Percentiles rank a stretch among this genome's conserved stretches.
These are phyloP conservation scores for Aspergillus ustus DNA, from an alignment of 2,329 filamentous ascomycete species.

Conservation along the genomic window DNA sequence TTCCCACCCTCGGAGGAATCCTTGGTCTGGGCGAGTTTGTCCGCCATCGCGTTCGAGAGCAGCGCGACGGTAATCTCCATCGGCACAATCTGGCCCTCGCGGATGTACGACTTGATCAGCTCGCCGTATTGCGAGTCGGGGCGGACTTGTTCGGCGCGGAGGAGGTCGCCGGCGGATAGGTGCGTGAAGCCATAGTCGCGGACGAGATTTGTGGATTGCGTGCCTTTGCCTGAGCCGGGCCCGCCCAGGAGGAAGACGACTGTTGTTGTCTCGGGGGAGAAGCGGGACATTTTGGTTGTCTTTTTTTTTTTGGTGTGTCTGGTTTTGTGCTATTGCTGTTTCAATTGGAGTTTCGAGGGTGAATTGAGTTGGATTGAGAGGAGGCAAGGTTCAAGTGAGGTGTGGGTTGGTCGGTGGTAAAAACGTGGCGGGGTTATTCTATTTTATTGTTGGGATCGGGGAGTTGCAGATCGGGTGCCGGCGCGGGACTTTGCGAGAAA, in stretches of 20 bases:
- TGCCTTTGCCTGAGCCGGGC: conserved; percentile 94
- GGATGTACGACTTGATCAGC: conserved; percentile 91
- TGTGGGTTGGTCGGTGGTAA: not conserved
- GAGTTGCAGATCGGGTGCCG: conserved; percentile 45
- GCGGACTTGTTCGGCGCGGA: conserved; percentile 91
- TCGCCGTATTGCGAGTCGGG: conserved; percentile 86
- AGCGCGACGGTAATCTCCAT: conserved; percentile 97
- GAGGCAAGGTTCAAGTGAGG: not conserved
- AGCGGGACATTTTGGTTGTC: conserved; percentile 55
- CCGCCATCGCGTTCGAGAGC: conserved; percentile 89
- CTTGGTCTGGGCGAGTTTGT: conserved; percentile 34
- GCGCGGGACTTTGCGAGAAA: conserved; percentile 56
- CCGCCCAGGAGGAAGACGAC: conserved; percentile 96
- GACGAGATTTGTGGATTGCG: conserved; percentile 89
- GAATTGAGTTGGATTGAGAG: not conserved
- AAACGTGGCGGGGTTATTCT: not conserved
- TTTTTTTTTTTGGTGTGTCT: conserved; percentile 2
- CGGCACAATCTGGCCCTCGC: conserved; percentile 93
- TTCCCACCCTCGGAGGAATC: not conserved
- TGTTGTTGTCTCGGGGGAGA: conserved; percentile 79
- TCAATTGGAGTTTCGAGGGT: not conserved
- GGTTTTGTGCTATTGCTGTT: not conserved
- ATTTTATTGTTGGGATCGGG: conserved; percentile 51
- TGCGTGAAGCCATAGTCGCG: conserved; percentile 88
- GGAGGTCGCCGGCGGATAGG: conserved; percentile 88